Evolutionary conservation across 371 early-diverging fungal species (phyloP).

Genomic region (Mucor circinelloides): DNA sequence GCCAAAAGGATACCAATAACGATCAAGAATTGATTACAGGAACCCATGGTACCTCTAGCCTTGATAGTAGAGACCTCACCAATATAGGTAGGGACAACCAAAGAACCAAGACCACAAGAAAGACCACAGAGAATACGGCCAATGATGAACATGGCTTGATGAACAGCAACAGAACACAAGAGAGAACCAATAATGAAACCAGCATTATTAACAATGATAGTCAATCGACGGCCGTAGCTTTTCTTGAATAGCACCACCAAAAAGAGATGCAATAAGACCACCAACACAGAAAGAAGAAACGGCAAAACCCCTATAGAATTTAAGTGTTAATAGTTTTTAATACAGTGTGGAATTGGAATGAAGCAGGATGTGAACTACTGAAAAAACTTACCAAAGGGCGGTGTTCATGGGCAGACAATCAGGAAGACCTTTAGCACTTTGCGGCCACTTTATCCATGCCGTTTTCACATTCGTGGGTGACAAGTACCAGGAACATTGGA

Average conservation of each 20-base stretch:
- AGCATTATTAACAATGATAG: slow-evolving; percentile 62
- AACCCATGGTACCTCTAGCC: slow-evolving; percentile 68
- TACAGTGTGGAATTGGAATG: too few relatives aligned
- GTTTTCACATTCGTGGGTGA: slow-evolving; percentile 26
- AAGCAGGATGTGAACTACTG: too few relatives aligned
- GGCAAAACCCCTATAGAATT: slow-evolving; percentile 57
- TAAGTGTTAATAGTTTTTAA: too few relatives aligned
- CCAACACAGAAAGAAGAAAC: slow-evolving; percentile 70
- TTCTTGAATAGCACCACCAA: slow-evolving; percentile 58
- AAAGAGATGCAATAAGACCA: slow-evolving; percentile 70
- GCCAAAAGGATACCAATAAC: slow-evolving; percentile 75
- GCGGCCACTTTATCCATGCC: slow-evolving; percentile 11
- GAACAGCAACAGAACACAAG: slow-evolving; percentile 55
- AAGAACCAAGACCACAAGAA: slow-evolving; percentile 78
- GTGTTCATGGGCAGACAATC: slow-evolving; percentile 35
- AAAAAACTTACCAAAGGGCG: slow-evolving; percentile 15
- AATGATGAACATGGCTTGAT: slow-evolving; percentile 62
- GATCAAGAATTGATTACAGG: slow-evolving; percentile 34
- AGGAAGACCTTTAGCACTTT: slow-evolving; percentile 13
- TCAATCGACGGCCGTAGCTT: slow-evolving; percentile 63
- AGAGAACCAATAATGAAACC: slow-evolving; percentile 68
- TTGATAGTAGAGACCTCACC: slow-evolving; percentile 76
- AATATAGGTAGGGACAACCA: slow-evolving; percentile 80
- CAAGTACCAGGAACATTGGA: slow-evolving; percentile 43
- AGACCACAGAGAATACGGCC: slow-evolving; percentile 83